phyloP scores from a whole-genome alignment of 495 filamentous ascomycete species.

The Parmelia sp. region DNA sequence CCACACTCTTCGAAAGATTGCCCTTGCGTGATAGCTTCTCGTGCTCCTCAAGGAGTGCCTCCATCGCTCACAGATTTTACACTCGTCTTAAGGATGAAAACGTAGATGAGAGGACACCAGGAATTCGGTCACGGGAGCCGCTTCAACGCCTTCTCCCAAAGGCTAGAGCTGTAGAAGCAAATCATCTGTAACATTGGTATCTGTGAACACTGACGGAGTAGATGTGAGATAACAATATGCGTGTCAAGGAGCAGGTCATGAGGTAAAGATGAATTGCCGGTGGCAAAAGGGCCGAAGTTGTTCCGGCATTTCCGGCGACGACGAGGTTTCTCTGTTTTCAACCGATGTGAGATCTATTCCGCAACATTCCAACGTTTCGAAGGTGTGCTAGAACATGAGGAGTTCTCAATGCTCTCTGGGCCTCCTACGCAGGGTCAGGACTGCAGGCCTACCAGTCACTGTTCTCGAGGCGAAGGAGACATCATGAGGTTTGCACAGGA shows the following conservation, averaged over 20 bases:
- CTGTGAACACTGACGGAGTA: neutral
- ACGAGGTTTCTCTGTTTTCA: neutral
- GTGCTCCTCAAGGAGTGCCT: slow-evolving; percentile 66
- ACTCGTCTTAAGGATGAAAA: neutral
- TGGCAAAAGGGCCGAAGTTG: slow-evolving; percentile 17
- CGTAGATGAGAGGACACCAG: slow-evolving; percentile 3
- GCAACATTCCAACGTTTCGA: neutral
- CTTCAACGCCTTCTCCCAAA: slow-evolving; percentile 15
- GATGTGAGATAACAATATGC: neutral
- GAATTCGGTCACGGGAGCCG: neutral
- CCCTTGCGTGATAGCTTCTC: slow-evolving; percentile 59
- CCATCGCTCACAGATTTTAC: slow-evolving; percentile 42
- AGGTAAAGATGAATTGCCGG: slow-evolving; percentile 5
- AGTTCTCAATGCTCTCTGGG: neutral
- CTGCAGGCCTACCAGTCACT: neutral
- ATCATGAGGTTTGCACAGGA: slow-evolving; percentile 12
- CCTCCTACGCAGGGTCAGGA: neutral
- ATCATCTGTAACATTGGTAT: neutral
- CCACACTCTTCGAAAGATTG: slow-evolving; percentile 62
- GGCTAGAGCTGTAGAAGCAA: slow-evolving; percentile 8
- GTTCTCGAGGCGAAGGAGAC: neutral
- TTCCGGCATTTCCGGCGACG: neutral
- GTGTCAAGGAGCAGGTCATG: slow-evolving; percentile 9
- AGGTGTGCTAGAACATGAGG: neutral
- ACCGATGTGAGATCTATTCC: neutral